These are phyloP conservation scores for Aspergillus chevalieri DNA, from an alignment of 2,329 filamentous ascomycete species.

Conservation along the genomic window DNA sequence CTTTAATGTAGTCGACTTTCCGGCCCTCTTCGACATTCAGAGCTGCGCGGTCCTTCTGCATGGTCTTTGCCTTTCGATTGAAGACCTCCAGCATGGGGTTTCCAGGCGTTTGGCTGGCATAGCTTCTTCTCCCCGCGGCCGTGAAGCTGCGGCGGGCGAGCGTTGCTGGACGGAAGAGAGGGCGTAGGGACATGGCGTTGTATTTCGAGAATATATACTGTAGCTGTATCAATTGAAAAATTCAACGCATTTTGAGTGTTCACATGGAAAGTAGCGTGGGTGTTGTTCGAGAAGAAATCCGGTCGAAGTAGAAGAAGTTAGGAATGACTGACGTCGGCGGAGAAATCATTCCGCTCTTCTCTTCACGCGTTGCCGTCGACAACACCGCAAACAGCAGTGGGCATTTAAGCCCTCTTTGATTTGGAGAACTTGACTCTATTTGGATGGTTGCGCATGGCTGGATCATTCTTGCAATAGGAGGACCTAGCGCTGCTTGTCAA, in stretches of 20 bases:
- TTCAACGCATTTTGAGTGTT: not conserved
- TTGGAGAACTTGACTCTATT: too few relatives aligned
- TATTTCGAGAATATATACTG: not conserved
- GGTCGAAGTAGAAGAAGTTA: not conserved
- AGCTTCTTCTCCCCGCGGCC: conserved; percentile 42
- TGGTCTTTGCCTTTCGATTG: conserved; percentile 77
- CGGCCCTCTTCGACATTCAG: conserved; percentile 63
- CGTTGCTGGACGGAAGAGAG: conserved; percentile 8
- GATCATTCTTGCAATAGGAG: not conserved
- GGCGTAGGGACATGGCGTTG: conserved; percentile 19
- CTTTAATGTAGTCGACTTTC: conserved; percentile 83
- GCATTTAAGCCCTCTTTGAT: not conserved
- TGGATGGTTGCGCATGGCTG: too few relatives aligned
- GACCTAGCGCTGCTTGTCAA: not conserved
- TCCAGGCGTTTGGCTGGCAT: conserved; percentile 72
- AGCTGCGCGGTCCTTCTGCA: conserved; percentile 85
- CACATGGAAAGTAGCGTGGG: not conserved
- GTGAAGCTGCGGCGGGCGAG: conserved; percentile 14
- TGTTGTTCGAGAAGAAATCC: not conserved
- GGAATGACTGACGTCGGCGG: not conserved
- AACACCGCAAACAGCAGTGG: not conserved
- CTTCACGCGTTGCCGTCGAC: not conserved
- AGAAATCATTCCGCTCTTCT: not conserved
- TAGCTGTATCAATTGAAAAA: not conserved
- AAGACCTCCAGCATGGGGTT: conserved; percentile 82